Evolutionary conservation across 352 stramenopile genomes (phyloP).

Genomic region (Globisporangium nunn): DNA sequence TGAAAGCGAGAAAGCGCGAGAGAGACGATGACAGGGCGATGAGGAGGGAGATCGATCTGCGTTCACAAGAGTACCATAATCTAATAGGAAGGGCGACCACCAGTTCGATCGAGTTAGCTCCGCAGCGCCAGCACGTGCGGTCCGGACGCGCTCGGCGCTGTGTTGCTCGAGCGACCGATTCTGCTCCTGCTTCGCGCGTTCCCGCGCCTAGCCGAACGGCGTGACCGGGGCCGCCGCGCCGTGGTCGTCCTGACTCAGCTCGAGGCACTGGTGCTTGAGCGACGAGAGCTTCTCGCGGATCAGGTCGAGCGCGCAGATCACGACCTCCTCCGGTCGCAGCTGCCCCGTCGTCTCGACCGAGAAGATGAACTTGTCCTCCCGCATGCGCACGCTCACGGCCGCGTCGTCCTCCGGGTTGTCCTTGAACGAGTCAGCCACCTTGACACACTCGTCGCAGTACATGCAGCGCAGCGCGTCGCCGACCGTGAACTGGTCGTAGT

Average conservation of each 20-base stretch:
- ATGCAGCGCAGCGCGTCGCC: conserved; percentile 65
- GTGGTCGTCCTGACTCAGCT: conserved; percentile 79
- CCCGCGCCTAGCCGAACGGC: conserved; percentile 63
- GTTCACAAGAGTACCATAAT: conserved; percentile 11
- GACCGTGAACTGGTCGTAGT: conserved; percentile 75
- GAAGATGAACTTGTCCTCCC: conserved; percentile 94
- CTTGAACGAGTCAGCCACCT: conserved; percentile 90
- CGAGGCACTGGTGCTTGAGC: conserved; percentile 82
- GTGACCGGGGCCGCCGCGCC: conserved; percentile 54
- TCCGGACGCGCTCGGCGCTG: too few species aligned
- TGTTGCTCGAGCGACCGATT: too few species aligned
- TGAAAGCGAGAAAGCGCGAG: not conserved
- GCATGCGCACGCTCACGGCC: conserved; percentile 86
- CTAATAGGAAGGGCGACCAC: conserved; percentile 10
- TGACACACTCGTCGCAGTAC: conserved; percentile 92
- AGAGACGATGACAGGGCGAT: not conserved
- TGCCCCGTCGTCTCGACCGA: conserved; percentile 91
- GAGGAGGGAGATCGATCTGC: not conserved
- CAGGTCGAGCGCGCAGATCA: conserved; percentile 81
- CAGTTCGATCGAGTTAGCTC: not conserved
- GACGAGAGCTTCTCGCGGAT: conserved; percentile 83
- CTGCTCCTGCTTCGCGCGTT: not conserved
- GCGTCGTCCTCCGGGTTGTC: conserved; percentile 93
- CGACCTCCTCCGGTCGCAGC: conserved; percentile 77
- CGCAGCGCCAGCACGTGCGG: too few species aligned